Conservation (phyloP, 2,329 filamentous ascomycete species). For the Talaromyces islandicus region DNA sequence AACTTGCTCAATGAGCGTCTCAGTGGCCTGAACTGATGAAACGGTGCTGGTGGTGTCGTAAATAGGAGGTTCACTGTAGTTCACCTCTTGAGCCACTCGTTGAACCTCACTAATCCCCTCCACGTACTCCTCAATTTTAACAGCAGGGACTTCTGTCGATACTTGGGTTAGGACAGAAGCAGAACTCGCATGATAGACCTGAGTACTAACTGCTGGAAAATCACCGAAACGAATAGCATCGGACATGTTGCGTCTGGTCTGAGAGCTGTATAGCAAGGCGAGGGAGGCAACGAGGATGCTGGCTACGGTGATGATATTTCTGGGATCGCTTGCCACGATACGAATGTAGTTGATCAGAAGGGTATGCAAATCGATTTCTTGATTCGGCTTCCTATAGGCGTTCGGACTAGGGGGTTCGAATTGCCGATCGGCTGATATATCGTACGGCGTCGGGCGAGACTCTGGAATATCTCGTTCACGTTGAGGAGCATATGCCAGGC, state of each 20-base stretch:
- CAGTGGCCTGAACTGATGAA: not conserved
- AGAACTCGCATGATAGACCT: constrained; percentile 10
- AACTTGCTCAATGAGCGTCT: not conserved
- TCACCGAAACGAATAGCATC: constrained; percentile 2
- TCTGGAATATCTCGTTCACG: constrained; percentile 17
- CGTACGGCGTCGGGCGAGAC: not conserved
- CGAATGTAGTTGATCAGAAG: constrained; percentile 50
- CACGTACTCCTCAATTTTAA: constrained; percentile 3
- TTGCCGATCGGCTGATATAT: not conserved
- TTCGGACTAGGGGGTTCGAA: not conserved
- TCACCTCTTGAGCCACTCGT: constrained; percentile 11
- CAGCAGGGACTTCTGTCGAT: constrained; percentile 10
- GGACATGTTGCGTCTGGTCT: not conserved
- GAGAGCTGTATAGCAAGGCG: not conserved
- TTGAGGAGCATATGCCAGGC: constrained; percentile 11
- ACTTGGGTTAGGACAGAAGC: constrained; percentile 8
- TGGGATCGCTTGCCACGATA: constrained; percentile 46
- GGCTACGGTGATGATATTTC: constrained; percentile 39
- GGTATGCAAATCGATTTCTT: constrained; percentile 47
- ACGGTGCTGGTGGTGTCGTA: not conserved
- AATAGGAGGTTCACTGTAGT: not conserved
- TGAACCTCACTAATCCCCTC: constrained; percentile 8
- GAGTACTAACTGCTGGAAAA: constrained; percentile 13
- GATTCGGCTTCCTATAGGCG: not conserved
- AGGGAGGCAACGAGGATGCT: constrained; percentile 42